Evolutionary conservation across 2,329 filamentous ascomycete species (phyloP), one percentile per base, ranked within the genome.

Genomic region (Sporothrix humicola): DNA sequence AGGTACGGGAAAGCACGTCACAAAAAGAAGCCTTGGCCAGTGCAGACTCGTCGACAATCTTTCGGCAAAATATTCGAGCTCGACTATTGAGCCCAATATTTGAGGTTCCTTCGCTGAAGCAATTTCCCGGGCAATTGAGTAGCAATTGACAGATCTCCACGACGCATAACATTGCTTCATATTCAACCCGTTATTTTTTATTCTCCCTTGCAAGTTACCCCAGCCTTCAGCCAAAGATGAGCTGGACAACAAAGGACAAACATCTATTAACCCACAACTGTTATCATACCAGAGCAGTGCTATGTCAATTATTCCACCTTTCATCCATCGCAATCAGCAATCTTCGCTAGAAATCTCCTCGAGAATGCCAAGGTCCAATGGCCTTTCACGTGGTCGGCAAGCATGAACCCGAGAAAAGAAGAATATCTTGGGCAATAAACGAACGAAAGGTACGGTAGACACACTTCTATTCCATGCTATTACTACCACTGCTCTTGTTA

Each of bases 151-250:
- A 7, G 42, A 8, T 63, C 26, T 48, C 48, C 31, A 26, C 26
- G 56, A 26, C 48, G 59, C 71, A 72, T 72, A 72, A 72, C 26
- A 44, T 72, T 44, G 31, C 48, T 50, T 58, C n/a, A 72, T 66
- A 66, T 66, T 46, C 48, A 17, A 50, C 50, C 61, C 71, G 61
- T 68, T 44, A 8, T 69, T 68, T 59, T 46, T 37, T 37, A 5
- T 37, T 37, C 31, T 37, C 31, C 31, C 31, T 37, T 37, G 31
- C 31, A 37, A 37, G 31, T 37, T 37, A 37, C 31, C 13, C 63
- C 50, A 58, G 37, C 54, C 10, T 68, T 68, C 44, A 52, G 48
- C 61, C 71, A 44, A 13, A 37, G 15, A 44, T 10, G 58, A n/a
- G 59, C 31, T 37, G 7, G 31, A 37, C 31, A 37, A 37, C 31